Percentiles rank a stretch among this genome's conserved stretches.
Conservation (phyloP, 352 stramenopile species). For the Pythium sp. region DNA sequence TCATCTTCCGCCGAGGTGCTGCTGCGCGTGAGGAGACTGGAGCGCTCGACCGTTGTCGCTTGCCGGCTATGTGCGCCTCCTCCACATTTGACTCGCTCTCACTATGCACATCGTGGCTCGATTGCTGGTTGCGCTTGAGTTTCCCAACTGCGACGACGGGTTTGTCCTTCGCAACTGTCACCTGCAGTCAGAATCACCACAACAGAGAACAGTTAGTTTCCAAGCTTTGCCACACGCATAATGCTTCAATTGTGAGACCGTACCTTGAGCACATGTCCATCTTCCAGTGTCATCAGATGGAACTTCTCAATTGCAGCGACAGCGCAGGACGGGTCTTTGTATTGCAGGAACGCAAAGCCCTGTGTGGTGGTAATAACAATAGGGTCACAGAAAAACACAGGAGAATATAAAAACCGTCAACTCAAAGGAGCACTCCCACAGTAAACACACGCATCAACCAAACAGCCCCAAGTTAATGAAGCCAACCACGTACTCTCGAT, state of each 20-base stretch:
- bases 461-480: background rate
- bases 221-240: no score
- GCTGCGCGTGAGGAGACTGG: conserved; percentile 2
- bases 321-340: conserved; percentile 48
- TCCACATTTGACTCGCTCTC: conserved; percentile 15
- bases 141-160: conserved; percentile 42
- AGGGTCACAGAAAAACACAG: background rate
- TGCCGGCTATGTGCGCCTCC: conserved; percentile 39
- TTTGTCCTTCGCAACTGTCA: conserved; percentile 66
- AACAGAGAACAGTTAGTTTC: background rate
- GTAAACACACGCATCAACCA: conserved; percentile 1
- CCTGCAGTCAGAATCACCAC: conserved; percentile 25
- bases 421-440: background rate
- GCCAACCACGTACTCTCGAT: conserved; percentile 39
- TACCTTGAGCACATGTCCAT: conserved; percentile 78
- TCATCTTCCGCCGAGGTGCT: conserved; percentile 11
- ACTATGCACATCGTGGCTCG: conserved; percentile 22
- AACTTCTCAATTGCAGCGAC: conserved; percentile 55
- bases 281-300: conserved; percentile 54
- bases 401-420: background rate
- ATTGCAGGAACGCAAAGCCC: conserved; percentile 82
- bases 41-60: conserved; percentile 64
- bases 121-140: conserved; percentile 62
- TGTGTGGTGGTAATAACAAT: conserved; percentile 18
- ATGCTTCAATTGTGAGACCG: background rate